Base-by-base conservation (phyloP, 2,329 filamentous ascomycete species). In the Xylariaceae sp. region DNA sequence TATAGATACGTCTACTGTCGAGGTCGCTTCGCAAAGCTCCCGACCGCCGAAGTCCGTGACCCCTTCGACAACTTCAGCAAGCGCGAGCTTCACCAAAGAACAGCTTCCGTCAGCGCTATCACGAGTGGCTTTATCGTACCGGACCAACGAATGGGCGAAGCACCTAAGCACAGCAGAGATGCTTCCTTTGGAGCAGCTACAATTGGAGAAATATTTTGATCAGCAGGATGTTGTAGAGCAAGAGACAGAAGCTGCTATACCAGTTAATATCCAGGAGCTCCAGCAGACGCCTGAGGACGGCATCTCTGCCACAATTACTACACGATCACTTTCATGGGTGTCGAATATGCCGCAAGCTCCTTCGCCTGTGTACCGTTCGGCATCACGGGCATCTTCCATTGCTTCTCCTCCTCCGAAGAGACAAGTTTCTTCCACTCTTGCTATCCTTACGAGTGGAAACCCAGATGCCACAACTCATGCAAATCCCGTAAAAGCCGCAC, bases 131-230 rank as follows among this genome's bases (percentile, higher is more conserved):
- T 77, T 91, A 69, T 89, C 88, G 0, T 96, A 94, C 67, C 84
- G 93, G 52, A 97, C 92, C 1, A 96, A 96, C 60, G 93, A 97
- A 73, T 97, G 93, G 93, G 91, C 92, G 0, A 97, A 96, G 70
- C 91, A 96, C 70, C 78, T 96, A 9, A 85, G 86, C 58, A 76
- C 82, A 35, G 92, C 93, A 6, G 92, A 97, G 13, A 75, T 77
- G 4, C 91, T 91, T 1, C 81, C 85, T 41, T 71, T 81, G 0
- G 86, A 91, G 6, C 81, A 84, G 2, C 70, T 89, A 10, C 76
- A 81, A 20, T 67, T 83, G 3, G 66, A 79, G 58, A 70, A 79
- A 62, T 54, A 72, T 64, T 58, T 73, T 58, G 60, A 67, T 15
- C 67, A 70, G 6, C 58, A 62, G 11, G 40, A 58, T 16, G 45